Percentiles rank a stretch among this genome's conserved stretches.
These are phyloP conservation scores for Ogataea nonfermentans DNA, from an alignment of 805 yeast species.

Conservation along the genomic window DNA sequence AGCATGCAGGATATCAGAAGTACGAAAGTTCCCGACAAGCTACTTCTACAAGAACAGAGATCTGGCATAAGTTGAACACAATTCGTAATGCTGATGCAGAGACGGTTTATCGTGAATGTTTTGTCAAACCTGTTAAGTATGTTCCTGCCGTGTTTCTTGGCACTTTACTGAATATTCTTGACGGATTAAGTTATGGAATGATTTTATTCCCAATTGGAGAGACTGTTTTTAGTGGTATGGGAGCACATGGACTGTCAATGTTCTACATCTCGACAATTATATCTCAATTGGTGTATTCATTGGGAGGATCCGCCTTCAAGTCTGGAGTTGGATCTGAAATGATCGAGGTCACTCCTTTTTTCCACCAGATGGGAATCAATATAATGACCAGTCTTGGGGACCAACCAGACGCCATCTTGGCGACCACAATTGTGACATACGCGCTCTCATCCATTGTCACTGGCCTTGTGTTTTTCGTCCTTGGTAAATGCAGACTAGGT, in stretches of 20 bases:
- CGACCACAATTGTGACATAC: constrained; percentile 85
- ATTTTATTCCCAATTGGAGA: constrained; percentile 92
- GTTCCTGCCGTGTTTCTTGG: constrained; percentile 87
- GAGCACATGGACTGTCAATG: constrained; percentile 90
- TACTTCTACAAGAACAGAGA: constrained; percentile 2
- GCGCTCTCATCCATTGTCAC: constrained; percentile 83
- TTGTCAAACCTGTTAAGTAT: constrained; percentile 43
- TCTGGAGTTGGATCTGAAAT: constrained; percentile 96
- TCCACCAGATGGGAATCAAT: constrained; percentile 87
- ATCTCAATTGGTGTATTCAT: constrained; percentile 81
- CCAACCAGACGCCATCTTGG: constrained; percentile 50
- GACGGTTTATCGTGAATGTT: constrained; percentile 24
- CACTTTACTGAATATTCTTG: constrained; percentile 77
- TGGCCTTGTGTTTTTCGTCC: constrained; percentile 70
- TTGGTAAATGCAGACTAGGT: constrained; percentile 82
- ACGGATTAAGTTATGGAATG: constrained; percentile 96
- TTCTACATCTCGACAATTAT: constrained; percentile 90
- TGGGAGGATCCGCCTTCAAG: constrained; percentile 88
- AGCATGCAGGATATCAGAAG: constrained; percentile 1
- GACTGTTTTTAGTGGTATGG: constrained; percentile 70
- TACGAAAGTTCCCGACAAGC: constrained; percentile 4
- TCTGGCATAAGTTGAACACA: constrained; percentile 2
- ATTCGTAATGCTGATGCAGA: constrained; percentile 20
- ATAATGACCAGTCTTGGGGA: constrained; percentile 54
- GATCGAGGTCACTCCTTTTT: constrained; percentile 99